Conservation (phyloP, 129 eudicot species). For the Helichrysum umbraculigerum region DNA sequence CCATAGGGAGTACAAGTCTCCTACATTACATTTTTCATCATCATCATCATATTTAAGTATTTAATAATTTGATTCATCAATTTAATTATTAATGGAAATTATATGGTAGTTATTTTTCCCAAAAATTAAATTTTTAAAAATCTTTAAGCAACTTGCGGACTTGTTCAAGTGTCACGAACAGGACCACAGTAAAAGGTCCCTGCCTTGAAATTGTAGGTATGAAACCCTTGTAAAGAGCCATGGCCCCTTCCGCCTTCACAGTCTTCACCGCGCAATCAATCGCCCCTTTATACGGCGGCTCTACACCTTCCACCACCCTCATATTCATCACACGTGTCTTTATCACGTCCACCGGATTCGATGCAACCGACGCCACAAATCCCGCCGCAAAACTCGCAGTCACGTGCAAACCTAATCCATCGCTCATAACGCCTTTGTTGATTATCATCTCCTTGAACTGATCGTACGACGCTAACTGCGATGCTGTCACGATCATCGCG, state of each 20-base stretch:
- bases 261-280: slow-evolving; percentile 76
- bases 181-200: slow-evolving; percentile 74
- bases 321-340: slow-evolving; percentile 84
- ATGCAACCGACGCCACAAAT: slow-evolving; percentile 75
- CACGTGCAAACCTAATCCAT: slow-evolving; percentile 73
- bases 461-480: slow-evolving; percentile 82
- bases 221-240: slow-evolving; percentile 79
- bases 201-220: slow-evolving; percentile 78
- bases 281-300: slow-evolving; percentile 69
- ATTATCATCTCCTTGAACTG: slow-evolving; percentile 64
- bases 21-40: slow-evolving; percentile 22
- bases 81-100: too few species aligned
- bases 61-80: too few species aligned
- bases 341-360: slow-evolving; percentile 80
- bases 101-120: too few species aligned
- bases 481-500: slow-evolving; percentile 85
- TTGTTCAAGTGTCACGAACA: slow-evolving; percentile 72
- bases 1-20: neutral
- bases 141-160: slow-evolving; percentile 67
- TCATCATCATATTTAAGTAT: slow-evolving; percentile 26
- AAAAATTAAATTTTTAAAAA: too few species aligned
- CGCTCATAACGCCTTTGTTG: slow-evolving; percentile 45
- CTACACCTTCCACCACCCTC: slow-evolving; percentile 62
- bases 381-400: slow-evolving; percentile 85
- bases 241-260: slow-evolving; percentile 60